Evolutionary conservation across 73 alveolate genomes (phyloP), one percentile per base, ranked within the genome.

Genomic region (Paramecium caudatum): DNA sequence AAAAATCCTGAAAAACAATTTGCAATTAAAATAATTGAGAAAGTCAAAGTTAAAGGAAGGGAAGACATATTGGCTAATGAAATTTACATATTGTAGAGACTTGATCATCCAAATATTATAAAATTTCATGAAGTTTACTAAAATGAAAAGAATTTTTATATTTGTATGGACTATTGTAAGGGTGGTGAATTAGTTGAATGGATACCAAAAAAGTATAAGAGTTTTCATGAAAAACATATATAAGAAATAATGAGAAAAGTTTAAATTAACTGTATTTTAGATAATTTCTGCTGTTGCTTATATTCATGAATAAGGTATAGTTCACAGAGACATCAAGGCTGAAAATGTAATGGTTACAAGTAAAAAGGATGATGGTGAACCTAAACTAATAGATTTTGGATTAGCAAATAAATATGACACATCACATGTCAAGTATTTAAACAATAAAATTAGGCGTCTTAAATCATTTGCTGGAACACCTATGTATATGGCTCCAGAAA

Each of bases 341-440:
- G 99, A 98, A 87, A 98, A 98, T 91, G 93, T 98, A 41, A 74
- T 98, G 92, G 95, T 95, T 88, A 93, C 93, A 43, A 93, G 94
- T 12, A 90, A 91, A 47, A 68, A 92, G 39, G 85, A 50, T 36
- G 95, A 93, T 70, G 95, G 98, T 2, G 99, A 98, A 74, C 94
- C 96, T 3, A 98, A 98, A 94, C 82, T 98, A 45, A 95, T 96
- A n/a, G 99, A 98, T 91, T 98, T 98, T 86, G 99, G 99, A 7
- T 91, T 98, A 32, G 93, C 97, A 16, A 91, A 84, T 49, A 88
- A 92, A 74, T 82, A 34, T 85, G 94, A 82, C 49, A 37, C 93
- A 93, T 17, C 87, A 82, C 82, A 94, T 91, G 63, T 93, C 91
- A 90, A 95, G 93, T 92, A 94, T 96, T 92, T 69, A 95, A 96